Evolutionary conservation across 192 early-diverging fungal species (phyloP).

Genomic region (Umbelopsis ramanniana): DNA sequence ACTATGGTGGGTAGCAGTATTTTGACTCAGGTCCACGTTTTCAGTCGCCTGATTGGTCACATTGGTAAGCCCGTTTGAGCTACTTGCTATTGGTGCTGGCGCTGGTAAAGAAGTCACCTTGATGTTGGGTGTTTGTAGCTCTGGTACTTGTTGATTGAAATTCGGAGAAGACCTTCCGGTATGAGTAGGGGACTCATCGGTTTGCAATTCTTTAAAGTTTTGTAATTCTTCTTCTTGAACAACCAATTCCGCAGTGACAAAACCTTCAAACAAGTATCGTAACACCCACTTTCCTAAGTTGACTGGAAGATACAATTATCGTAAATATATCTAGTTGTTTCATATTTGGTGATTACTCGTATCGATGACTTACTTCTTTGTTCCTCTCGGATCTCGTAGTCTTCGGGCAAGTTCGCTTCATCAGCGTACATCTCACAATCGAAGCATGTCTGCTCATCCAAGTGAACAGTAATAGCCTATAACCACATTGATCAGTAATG

Average conservation of each 20-base stretch:
- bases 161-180: neutral
- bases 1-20: neutral
- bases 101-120: neutral
- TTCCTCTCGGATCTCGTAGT: constrained; percentile 66
- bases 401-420: constrained; percentile 59
- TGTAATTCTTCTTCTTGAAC: neutral
- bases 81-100: constrained; percentile 12
- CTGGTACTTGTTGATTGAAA: neutral
- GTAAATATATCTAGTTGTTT: neutral
- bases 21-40: neutral
- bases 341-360: too few relatives aligned
- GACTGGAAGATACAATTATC: constrained; percentile 49
- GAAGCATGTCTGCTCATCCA: constrained; percentile 80
- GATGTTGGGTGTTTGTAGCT: constrained; percentile 21
- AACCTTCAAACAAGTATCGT: constrained; percentile 70
- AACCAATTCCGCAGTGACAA: constrained; percentile 45
- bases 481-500: neutral
- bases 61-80: neutral
- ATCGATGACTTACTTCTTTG: constrained; percentile 60
- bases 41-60: neutral
- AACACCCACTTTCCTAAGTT: constrained; percentile 86
- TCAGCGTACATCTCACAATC: constrained; percentile 93
- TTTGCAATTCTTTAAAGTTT: constrained; percentile 2
- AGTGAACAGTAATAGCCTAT: constrained; percentile 80
- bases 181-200: neutral